Conservation (phyloP, 2,329 filamentous ascomycete genomes). For the Ceratocystis ficicola region DNA sequence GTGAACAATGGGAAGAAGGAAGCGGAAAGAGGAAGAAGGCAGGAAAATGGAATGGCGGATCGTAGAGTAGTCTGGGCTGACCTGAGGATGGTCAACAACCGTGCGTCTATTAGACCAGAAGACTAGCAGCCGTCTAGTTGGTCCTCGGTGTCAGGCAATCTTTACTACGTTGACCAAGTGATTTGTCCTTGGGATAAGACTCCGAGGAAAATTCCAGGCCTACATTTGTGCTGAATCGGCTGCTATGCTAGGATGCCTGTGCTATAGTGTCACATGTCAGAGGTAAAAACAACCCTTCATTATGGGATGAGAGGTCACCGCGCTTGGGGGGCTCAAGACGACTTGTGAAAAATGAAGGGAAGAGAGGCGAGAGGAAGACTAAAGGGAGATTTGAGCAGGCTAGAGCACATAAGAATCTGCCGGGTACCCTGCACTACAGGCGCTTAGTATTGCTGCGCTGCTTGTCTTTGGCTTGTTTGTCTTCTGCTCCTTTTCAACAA, state of each 20-base stretch:
- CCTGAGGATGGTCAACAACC: background rate
- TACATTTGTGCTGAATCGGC: background rate
- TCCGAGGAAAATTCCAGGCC: background rate
- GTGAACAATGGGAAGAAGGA: background rate
- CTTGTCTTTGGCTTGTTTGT: background rate
- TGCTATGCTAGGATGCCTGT: background rate
- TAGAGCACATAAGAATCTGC: background rate
- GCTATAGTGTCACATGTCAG: conserved; percentile 1
- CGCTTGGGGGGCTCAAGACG: background rate
- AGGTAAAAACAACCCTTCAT: background rate
- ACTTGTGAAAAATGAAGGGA: too few species aligned
- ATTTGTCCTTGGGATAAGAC: background rate
- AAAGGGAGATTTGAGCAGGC: background rate
- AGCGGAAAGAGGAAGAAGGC: background rate
- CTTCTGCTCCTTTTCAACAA: background rate
- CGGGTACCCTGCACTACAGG: background rate
- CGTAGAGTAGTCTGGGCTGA: background rate
- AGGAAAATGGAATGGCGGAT: background rate
- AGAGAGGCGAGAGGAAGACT: background rate
- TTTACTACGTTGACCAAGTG: too few species aligned
- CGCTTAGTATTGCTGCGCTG: background rate
- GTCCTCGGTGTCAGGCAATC: too few species aligned
- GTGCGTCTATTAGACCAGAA: background rate
- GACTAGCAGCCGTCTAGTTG: background rate
- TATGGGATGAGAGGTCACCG: background rate